These are phyloP conservation scores for Esteya vermicola DNA, from an alignment of 2,329 filamentous ascomycete genomes.

Conservation along the genomic window DNA sequence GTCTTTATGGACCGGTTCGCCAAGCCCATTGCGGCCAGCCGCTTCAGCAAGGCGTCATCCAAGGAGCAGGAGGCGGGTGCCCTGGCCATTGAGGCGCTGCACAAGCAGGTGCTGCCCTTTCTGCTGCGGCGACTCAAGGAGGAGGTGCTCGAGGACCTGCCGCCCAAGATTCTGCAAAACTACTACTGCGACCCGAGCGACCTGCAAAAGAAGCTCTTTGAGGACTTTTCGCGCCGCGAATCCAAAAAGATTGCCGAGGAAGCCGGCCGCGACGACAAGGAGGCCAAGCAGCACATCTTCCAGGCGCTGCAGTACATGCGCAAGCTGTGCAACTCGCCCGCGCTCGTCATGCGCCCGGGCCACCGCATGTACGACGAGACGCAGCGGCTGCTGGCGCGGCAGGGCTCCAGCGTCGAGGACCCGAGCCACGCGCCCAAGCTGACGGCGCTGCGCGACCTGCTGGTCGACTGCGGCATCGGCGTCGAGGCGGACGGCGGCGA, in stretches of 20 bases:
- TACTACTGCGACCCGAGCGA: slow-evolving; percentile 98
- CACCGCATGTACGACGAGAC: slow-evolving; percentile 84
- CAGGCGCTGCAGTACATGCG: slow-evolving; percentile 99
- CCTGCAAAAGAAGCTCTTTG: slow-evolving; percentile 85
- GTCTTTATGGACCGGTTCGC: slow-evolving; percentile 94
- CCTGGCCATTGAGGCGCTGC: slow-evolving; percentile 89
- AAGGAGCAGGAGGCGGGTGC: slow-evolving; percentile 97
- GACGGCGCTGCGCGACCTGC: slow-evolving; percentile 71
- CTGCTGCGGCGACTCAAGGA: slow-evolving; percentile 91
- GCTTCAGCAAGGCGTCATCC: slow-evolving; percentile 92
- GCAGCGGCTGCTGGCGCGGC: slow-evolving; percentile 62
- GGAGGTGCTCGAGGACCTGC: slow-evolving; percentile 89
- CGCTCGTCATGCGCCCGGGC: slow-evolving; percentile 87
- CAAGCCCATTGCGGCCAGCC: slow-evolving; percentile 86
- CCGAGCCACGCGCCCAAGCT: slow-evolving; percentile 84
- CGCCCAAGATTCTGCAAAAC: slow-evolving; percentile 96
- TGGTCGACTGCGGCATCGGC: slow-evolving; percentile 98
- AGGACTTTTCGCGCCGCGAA: slow-evolving; percentile 91
- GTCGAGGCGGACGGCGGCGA: slow-evolving; percentile 49
- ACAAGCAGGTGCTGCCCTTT: slow-evolving; percentile 97
- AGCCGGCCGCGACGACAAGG: slow-evolving; percentile 73
- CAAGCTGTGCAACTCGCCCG: slow-evolving; percentile 95
- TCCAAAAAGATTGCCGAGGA: slow-evolving; percentile 76
- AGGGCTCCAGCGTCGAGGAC: slow-evolving; percentile 73
- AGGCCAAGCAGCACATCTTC: slow-evolving; percentile 97